Evolutionary conservation across 306 rosid species (phyloP).

Genomic region (Sindora glabra): DNA sequence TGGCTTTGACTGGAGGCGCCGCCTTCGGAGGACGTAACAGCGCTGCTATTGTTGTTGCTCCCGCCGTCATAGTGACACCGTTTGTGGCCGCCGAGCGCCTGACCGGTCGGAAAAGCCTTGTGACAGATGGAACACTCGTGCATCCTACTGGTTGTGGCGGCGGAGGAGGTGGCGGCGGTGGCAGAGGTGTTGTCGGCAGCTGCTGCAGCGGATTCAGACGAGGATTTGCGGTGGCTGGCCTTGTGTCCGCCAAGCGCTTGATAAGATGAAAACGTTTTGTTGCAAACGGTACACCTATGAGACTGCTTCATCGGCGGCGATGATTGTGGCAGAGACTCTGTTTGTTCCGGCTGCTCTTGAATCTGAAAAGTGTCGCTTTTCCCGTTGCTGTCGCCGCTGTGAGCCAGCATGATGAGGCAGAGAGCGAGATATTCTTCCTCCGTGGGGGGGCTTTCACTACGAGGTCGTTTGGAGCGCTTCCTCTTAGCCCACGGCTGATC

Average conservation of each 20-base stretch:
- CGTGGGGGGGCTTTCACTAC: conserved; percentile 26
- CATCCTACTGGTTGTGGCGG: conserved; percentile 16
- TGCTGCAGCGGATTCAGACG: conserved; percentile 12
- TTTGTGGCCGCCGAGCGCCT: conserved; percentile 94
- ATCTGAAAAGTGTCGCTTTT: not conserved
- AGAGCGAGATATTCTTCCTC: conserved; percentile 95
- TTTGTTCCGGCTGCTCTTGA: not conserved
- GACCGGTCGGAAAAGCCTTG: conserved; percentile 78
- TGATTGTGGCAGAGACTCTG: not conserved
- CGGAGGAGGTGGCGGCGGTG: not conserved
- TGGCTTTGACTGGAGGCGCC: conserved; percentile 39
- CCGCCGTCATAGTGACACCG: conserved; percentile 93
- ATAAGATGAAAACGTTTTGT: conserved; percentile 65
- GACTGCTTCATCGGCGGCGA: conserved; percentile 26
- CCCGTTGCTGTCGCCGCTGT: conserved; percentile 24
- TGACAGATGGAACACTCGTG: conserved; percentile 87
- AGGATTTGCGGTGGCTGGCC: conserved; percentile 73
- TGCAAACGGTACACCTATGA: conserved; percentile 56
- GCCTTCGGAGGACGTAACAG: conserved; percentile 43
- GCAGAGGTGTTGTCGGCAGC: not conserved
- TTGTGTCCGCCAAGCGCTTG: conserved; percentile 19
- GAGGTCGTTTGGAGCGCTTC: conserved; percentile 64
- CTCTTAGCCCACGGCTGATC: conserved; percentile 68
- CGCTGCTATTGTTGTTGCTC: conserved; percentile 26
- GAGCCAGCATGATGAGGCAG: conserved; percentile 95